Evolutionary conservation across 306 rosid species (phyloP), one percentile per base, ranked within the genome.

Genomic region (Fragaria ananassa): DNA sequence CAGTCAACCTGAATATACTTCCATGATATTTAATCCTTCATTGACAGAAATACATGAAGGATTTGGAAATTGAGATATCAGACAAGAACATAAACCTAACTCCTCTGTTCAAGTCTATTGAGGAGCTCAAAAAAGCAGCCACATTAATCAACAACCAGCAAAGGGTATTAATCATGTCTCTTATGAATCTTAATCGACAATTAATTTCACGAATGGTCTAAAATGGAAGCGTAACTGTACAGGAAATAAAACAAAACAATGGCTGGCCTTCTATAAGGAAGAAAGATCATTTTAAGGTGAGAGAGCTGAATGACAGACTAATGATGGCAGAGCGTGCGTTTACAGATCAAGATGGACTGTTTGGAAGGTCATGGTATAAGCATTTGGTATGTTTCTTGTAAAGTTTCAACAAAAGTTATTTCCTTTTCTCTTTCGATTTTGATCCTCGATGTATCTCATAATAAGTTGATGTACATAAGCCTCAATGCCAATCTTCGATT

Each of bases 261-360:
- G 78, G 82, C 57, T 88, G 89, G 95, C 62, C 15, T n/a, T 54
- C 69, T 65, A 53, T 56, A 47, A 74, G 81, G 91, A 86, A 81
- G 82, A 84, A 76, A 45, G 77, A 83, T 50, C 71, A 53, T 12
- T 63, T 81, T 60, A 87, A 81, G 82, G 88, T 84, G 80, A 80
- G 90, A 81, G 97, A 87, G 74, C 54, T 89, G 45, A 89, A 89
- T 78, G 93, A 89, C 81, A 92, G 93, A 72, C 71, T 84, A 41
- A 88, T 85, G 90, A 88, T 89, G 93, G 87, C 90, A 19, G 97
- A 92, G 82, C 88, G 87, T 18, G 95, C 93, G 65, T 85, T 91
- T 83, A 85, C 91, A 19, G 89, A 86, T 80, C 78, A 49, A 72
- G 95, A 89, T 60, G 97, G 94, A n/a, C 94, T 88, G 67, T 85